These are phyloP conservation scores for Fusarium nodosum DNA, from an alignment of 2,329 filamentous ascomycete species.

Conservation along the genomic window DNA sequence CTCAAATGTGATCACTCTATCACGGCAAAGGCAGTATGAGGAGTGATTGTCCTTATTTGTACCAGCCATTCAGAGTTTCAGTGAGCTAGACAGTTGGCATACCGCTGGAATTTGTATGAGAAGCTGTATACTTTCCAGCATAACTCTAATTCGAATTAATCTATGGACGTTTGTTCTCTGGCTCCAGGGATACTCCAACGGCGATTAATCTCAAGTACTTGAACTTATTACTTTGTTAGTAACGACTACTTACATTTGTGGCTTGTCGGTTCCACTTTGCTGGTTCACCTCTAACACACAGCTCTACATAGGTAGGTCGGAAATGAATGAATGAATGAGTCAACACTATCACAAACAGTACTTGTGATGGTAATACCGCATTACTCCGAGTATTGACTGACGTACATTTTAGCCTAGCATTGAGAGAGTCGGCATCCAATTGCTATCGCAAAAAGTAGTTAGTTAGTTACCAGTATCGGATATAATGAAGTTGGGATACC, in stretches of 20 bases:
- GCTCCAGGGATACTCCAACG: background rate
- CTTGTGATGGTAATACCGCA: slow-evolving; percentile 21
- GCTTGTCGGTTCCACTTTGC: slow-evolving; percentile 31
- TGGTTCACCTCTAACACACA: slow-evolving; percentile 18
- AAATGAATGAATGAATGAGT: background rate
- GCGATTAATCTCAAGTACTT: background rate
- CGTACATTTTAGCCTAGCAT: slow-evolving; percentile 3
- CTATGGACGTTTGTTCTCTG: background rate
- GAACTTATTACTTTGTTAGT: slow-evolving; percentile 4
- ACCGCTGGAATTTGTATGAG: background rate
- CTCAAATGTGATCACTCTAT: background rate
- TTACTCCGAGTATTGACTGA: slow-evolving; percentile 3
- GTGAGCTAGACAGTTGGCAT: background rate
- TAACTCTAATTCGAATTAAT: background rate
- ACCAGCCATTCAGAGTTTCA: background rate
- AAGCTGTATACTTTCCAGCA: background rate
- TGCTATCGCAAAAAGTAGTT: background rate
- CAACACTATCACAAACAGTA: slow-evolving; percentile 18
- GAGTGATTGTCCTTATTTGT: background rate
- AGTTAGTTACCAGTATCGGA: background rate
- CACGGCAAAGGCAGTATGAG: background rate
- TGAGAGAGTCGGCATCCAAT: background rate
- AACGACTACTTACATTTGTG: slow-evolving; percentile 28
- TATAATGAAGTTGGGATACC: slow-evolving; percentile 31
- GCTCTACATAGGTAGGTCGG: background rate